Evolutionary conservation across 2,329 filamentous ascomycete species (phyloP).

Genomic region (Monascus ruber): DNA sequence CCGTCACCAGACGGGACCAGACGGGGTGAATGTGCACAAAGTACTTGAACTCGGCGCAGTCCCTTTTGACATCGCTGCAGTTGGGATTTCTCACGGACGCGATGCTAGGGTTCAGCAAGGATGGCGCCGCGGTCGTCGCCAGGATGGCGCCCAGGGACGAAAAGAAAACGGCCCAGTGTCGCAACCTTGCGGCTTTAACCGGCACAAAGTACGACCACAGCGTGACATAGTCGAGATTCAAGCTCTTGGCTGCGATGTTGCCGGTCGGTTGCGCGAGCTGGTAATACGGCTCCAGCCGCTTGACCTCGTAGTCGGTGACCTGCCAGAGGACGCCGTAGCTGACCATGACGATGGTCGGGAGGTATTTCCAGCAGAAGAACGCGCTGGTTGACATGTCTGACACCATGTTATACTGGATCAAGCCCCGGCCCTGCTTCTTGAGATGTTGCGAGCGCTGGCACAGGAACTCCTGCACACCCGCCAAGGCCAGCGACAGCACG

Average conservation of each 20-base stretch:
- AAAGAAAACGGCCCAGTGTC: conserved; percentile 38
- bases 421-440: conserved; percentile 22
- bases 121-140: conserved; percentile 34
- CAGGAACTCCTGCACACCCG: conserved; percentile 22
- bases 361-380: conserved; percentile 31
- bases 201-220: conserved; percentile 37
- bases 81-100: conserved; percentile 24
- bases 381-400: conserved; percentile 14
- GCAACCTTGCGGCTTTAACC: conserved; percentile 33
- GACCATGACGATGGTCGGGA: conserved; percentile 36
- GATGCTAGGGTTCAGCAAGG: conserved; percentile 37
- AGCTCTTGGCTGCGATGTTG: conserved; percentile 22
- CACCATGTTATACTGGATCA: conserved; percentile 18
- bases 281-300: conserved; percentile 41
- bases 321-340: conserved; percentile 40
- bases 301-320: conserved; percentile 40
- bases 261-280: conserved; percentile 25
- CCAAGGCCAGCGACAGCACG: conserved; percentile 18
- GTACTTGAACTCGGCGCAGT: conserved; percentile 23
- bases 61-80: conserved; percentile 8
- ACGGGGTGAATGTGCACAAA: conserved; percentile 31
- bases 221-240: conserved; percentile 41
- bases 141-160: conserved; percentile 35
- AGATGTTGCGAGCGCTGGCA: conserved; percentile 23
- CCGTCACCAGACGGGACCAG: conserved; percentile 36